Percentiles rank a stretch among this genome's conserved stretches.
Conservation (phyloP, 1,139 yeast genomes). For the Saccharomyces hybrid region DNA sequence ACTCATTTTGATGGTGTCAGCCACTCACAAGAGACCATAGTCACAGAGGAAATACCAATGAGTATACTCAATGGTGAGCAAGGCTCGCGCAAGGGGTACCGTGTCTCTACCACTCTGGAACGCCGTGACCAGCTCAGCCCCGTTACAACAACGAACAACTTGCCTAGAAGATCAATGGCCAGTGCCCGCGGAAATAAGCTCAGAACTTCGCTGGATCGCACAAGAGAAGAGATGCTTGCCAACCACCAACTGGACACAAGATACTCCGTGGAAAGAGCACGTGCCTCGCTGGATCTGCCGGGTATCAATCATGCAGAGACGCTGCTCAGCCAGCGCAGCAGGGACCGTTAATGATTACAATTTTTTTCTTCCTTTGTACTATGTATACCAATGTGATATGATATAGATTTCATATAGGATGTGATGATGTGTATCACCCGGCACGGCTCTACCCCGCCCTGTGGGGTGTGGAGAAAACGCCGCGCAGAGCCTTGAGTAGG, state of each 20-base stretch:
- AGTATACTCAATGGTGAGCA: slow-evolving; percentile 19
- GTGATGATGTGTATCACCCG: not conserved
- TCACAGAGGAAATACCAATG: slow-evolving; percentile 29
- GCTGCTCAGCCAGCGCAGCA: slow-evolving; percentile 23
- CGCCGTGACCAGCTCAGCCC: not conserved
- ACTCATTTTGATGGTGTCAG: slow-evolving; percentile 7
- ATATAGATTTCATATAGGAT: not conserved
- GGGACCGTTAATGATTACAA: slow-evolving; percentile 1
- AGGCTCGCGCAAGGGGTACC: slow-evolving; percentile 7
- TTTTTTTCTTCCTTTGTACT: not conserved
- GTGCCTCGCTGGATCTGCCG: slow-evolving; percentile 36
- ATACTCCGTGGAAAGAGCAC: slow-evolving; percentile 34
- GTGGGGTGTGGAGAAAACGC: not conserved
- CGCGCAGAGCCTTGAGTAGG: not conserved
- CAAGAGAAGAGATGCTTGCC: slow-evolving; percentile 33
- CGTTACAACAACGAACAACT: slow-evolving; percentile 6
- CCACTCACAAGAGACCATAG: slow-evolving; percentile 20
- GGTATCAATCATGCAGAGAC: slow-evolving; percentile 35
- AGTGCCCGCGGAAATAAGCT: slow-evolving; percentile 1
- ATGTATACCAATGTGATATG: not conserved
- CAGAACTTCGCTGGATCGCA: slow-evolving; percentile 34
- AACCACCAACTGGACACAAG: slow-evolving; percentile 33
- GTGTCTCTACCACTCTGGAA: slow-evolving; percentile 7
- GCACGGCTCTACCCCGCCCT: not conserved
- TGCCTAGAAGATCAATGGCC: not conserved